These are phyloP conservation scores for Suhomyces panamericanus DNA, from an alignment of 1,139 yeast genomes.

Conservation along the genomic window DNA sequence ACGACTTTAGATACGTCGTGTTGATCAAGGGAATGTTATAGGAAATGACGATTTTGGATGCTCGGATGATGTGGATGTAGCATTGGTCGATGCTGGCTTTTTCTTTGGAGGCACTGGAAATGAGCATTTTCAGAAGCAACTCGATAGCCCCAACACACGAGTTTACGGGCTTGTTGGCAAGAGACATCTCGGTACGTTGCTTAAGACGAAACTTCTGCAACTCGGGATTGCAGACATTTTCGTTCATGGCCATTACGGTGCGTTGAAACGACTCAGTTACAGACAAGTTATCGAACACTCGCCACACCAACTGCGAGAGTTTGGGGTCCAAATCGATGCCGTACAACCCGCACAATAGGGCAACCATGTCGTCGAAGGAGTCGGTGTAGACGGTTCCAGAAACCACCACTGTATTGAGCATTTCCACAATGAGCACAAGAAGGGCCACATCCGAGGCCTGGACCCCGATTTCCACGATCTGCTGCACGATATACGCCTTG, in stretches of 20 bases:
- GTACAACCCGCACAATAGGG: constrained; percentile 54
- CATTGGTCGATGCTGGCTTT: constrained; percentile 22
- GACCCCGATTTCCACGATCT: constrained; percentile 41
- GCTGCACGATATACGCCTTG: constrained; percentile 34
- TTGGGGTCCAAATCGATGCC: constrained; percentile 40
- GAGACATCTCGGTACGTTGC: not conserved
- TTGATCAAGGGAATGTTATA: constrained; percentile 35
- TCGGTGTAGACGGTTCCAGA: constrained; percentile 51
- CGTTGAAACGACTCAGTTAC: constrained; percentile 23
- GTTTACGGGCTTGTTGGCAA: constrained; percentile 20
- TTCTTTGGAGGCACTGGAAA: constrained; percentile 18
- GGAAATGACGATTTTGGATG: constrained; percentile 23
- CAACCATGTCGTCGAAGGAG: constrained; percentile 38
- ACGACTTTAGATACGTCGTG: constrained; percentile 32
- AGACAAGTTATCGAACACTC: constrained; percentile 26
- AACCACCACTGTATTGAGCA: constrained; percentile 48
- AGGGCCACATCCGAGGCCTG: constrained; percentile 44
- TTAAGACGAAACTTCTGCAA: constrained; percentile 22
- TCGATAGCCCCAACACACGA: constrained; percentile 54
- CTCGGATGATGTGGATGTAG: constrained; percentile 26
- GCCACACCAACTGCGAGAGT: constrained; percentile 41
- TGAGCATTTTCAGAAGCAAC: constrained; percentile 24
- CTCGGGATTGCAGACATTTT: constrained; percentile 28
- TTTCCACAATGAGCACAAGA: constrained; percentile 41
- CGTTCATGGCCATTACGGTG: constrained; percentile 26